Base-by-base conservation (phyloP, 2,329 filamentous ascomycete genomes). In the Penicillium sp. region DNA sequence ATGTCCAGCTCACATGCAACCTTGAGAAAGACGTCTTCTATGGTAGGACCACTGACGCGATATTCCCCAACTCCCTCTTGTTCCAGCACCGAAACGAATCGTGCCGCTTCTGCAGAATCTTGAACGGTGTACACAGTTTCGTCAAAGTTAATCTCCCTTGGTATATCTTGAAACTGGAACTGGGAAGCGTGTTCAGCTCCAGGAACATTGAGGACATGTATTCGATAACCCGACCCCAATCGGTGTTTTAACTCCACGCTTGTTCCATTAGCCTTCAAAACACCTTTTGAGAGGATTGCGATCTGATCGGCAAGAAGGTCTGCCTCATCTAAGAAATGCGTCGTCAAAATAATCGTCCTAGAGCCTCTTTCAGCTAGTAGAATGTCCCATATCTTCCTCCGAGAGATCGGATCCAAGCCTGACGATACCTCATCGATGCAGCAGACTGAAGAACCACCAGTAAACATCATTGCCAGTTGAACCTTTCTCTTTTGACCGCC, bases 371-470 rank as follows among this genome's bases (percentile, higher is more conserved):
- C 93, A 1, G 90, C 90, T 13, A 97, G 82, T 23, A 97, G 82
- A 63, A 97, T 97, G 68, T 97, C 92, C 93, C 93, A 97, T 26
- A 97, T 91, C 78, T 96, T 97, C 30, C 93, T 83, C 58, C 94
- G 85, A 21, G 91, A 93, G 1, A 97, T 81, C 0, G 94, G 93
- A 72, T 97, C 93, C 21, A 97, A 84, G 15, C 93, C 94, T 63
- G 90, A 93, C 45, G 90, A 93, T 15, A 97, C 92, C 76, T 97
- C 94, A 68, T 97, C 93, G 6, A 97, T 88, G 70, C 92, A 95
- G 78, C 93, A 97, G 0, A 97, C 89, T 26, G 88, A 88, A 64
- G 91, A 94, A 11, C 92, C 93, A 64, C 94, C 93, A 3, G 92
- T 96, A 69, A 97, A 88, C 92, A 97, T 97, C 88, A 97, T 94